Percentiles rank a stretch among this genome's conserved stretches.
Evolutionary conservation across 768 basidiomycete species (phyloP).

Genomic region (Kwoniella sp.): DNA sequence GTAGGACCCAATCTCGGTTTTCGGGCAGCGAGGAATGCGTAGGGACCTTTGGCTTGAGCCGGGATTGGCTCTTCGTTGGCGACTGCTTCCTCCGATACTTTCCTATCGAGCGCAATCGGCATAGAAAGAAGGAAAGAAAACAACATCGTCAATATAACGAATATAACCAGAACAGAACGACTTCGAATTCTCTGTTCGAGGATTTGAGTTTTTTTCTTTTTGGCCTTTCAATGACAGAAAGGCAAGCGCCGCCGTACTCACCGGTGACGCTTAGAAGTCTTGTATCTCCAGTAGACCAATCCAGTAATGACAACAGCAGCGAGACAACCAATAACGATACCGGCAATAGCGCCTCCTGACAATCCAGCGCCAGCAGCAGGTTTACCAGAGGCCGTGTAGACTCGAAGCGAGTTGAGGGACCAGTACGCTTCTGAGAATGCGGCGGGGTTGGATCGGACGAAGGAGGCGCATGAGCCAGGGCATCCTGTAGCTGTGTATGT

Average conservation of each 20-base stretch:
- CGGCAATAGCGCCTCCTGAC: slow-evolving; percentile 39
- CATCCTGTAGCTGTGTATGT: slow-evolving; percentile 44
- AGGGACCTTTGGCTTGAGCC: slow-evolving; percentile 13
- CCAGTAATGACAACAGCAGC: slow-evolving; percentile 24
- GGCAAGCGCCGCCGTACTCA: too few relatives aligned
- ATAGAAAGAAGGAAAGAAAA: too few relatives aligned
- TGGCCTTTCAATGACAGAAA: too few relatives aligned
- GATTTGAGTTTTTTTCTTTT: too few relatives aligned
- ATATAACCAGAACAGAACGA: too few relatives aligned
- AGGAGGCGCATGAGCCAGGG: slow-evolving; percentile 57
- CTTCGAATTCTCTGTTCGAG: too few relatives aligned
- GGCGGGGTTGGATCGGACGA: slow-evolving; percentile 65
- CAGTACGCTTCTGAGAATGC: slow-evolving; percentile 69
- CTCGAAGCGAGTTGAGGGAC: slow-evolving; percentile 66
- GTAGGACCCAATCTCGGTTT: slow-evolving; percentile 36
- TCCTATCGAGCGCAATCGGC: neutral
- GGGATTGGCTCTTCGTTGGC: slow-evolving; percentile 13
- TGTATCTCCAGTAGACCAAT: slow-evolving; percentile 26
- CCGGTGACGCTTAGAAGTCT: slow-evolving; percentile 18
- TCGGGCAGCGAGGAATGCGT: slow-evolving; percentile 16
- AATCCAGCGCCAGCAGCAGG: slow-evolving; percentile 26
- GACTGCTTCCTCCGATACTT: slow-evolving; percentile 5
- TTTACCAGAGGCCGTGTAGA: slow-evolving; percentile 59
- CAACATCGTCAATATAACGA: too few relatives aligned
- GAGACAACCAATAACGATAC: slow-evolving; percentile 42